Evolutionary conservation across 805 yeast genomes (phyloP), one percentile per base, ranked within the genome.

Genomic region (Nakazawaea populi): DNA sequence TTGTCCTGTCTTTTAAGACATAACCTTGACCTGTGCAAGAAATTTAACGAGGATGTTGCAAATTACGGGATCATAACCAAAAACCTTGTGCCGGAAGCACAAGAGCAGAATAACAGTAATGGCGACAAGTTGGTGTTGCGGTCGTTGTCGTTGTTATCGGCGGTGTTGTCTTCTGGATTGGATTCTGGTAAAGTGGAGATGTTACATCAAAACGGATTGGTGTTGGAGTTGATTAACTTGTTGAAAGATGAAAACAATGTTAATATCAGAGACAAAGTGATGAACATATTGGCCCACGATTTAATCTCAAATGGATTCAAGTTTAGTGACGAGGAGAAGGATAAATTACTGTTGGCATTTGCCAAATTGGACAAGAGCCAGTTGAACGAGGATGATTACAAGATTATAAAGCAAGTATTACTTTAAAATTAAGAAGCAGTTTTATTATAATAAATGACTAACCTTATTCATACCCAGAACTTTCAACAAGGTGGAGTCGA

Each of bases 1-100:
- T 67, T 92, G 14, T 79, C 95, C 0, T 82, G 85, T 39, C 71
- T 83, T 11, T 66, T 89, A 6, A 80, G 96, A 61, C 91, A 92
- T 67, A 83, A 81, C 60, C 66, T 69, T 30, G 68, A 67, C 0
- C 85, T 82, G 3, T 81, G 80, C 52, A 67, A 70, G 4, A 62
- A 71, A 54, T 92, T 94, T 59, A 77, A 71, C 40, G 63, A 70
- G 32, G 56, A 65, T 4, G 64, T 77, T 14, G 97, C 28, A 10
- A 48, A 48, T 41, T 48, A 34, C 29, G 36, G 38, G 3, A 44
- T 48, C 28, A 44, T 43, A 2, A 41, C 60, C 3, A 42, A 67
- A 35, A 37, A 48, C n/a, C 43, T 52, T 11, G 10, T 18, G 18
- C 10, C 11, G 18, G 40, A 37, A 6, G 14, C 8, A 32, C 35